Evolutionary conservation across 345 rosid species (phyloP).

Genomic region (Eucalyptus melliodora): DNA sequence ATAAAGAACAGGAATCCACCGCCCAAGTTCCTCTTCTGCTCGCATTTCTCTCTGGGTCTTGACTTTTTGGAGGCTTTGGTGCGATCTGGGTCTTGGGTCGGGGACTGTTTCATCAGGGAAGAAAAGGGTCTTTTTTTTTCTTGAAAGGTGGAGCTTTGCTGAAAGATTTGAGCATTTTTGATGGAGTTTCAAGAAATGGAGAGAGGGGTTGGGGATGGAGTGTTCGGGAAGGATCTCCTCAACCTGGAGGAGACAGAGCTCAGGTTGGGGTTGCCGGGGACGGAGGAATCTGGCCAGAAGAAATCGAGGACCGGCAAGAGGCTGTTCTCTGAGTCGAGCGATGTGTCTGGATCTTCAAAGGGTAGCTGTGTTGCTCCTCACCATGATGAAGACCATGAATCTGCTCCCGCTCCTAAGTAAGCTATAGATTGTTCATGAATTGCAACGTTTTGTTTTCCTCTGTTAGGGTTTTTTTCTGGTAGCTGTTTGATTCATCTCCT

Average conservation of each 20-base stretch:
- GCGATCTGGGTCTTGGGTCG: neutral
- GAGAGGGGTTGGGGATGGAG: constrained; percentile 15
- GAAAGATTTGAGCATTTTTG: neutral
- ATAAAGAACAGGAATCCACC: constrained; percentile 10
- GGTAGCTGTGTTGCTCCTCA: neutral
- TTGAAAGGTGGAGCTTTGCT: neutral
- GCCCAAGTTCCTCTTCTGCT: neutral
- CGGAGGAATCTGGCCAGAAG: constrained; percentile 15
- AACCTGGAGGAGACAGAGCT: constrained; percentile 82
- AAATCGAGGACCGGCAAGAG: constrained; percentile 43
- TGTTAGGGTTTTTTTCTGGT: neutral
- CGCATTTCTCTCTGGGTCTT: neutral
- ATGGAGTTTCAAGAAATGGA: neutral
- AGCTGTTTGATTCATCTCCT: neutral
- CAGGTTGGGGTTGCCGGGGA: constrained; percentile 76
- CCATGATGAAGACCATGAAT: constrained; percentile 8
- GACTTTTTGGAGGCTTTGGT: neutral
- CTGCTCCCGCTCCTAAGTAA: constrained; percentile 59
- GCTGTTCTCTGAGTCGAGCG: constrained; percentile 4
- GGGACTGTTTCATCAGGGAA: neutral
- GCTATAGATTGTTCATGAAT: neutral
- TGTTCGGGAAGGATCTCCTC: constrained; percentile 28
- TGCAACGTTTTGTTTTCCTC: neutral
- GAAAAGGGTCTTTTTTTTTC: no score
- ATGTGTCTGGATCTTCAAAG: neutral